Evolutionary conservation across 345 rosid genomes (phyloP).

Genomic region (Salix udensis): DNA sequence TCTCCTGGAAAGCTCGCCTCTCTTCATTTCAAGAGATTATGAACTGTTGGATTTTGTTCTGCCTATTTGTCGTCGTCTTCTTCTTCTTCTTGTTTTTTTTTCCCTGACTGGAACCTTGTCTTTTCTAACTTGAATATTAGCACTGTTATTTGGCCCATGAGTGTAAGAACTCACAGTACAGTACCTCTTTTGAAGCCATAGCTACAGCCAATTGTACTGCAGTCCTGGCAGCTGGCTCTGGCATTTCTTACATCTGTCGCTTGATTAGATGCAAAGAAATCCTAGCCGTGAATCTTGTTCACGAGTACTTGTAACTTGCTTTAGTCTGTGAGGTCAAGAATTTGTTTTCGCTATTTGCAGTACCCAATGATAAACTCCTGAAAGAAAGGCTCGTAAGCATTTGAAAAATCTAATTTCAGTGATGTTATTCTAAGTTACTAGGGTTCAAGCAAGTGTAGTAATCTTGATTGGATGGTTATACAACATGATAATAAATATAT

Average conservation of each 20-base stretch:
- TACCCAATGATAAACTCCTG: not conserved
- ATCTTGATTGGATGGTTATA: too few relatives aligned
- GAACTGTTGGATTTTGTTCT: not conserved
- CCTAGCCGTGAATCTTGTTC: not conserved
- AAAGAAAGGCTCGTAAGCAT: not conserved
- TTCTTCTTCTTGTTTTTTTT: too few relatives aligned
- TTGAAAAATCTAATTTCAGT: not conserved
- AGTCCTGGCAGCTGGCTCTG: too few relatives aligned
- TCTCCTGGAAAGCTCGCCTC: not conserved
- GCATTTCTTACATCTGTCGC: not conserved
- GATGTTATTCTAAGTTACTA: too few relatives aligned
- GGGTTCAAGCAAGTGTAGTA: too few relatives aligned
- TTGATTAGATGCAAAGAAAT: not conserved
- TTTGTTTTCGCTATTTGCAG: not conserved
- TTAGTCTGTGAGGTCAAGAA: not conserved
- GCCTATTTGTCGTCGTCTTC: not conserved
- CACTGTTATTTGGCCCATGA: not conserved
- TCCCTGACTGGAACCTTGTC: not conserved
- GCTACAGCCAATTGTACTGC: not conserved
- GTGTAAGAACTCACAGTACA: not conserved
- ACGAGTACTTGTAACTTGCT: not conserved
- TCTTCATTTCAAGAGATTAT: not conserved
- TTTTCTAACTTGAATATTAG: not conserved
- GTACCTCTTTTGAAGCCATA: not conserved
- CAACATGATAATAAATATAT: too few relatives aligned